A percentile compares a stretch with the other conserved stretches of the same genome.
phyloP scores from a whole-genome alignment of 228 moss, liverwort and hornwort species.

The Sphagnum magellanicum region DNA sequence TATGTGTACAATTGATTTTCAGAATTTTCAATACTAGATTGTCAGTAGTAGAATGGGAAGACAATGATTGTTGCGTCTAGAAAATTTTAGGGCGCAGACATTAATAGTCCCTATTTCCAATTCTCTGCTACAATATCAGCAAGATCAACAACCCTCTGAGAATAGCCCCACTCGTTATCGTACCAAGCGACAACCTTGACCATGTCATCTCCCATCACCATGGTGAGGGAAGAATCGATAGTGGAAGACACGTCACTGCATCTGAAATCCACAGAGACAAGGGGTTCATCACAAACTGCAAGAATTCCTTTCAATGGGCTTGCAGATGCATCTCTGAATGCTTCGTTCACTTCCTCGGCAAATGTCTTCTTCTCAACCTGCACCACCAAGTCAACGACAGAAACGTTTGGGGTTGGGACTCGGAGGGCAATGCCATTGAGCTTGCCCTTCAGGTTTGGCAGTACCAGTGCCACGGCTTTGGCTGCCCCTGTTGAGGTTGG shows the following conservation, averaged over 20 bases:
- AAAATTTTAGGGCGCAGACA: not conserved
- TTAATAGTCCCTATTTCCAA: not conserved
- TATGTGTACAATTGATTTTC: not conserved
- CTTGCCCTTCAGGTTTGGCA: conserved; percentile 90
- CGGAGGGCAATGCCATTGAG: conserved; percentile 94
- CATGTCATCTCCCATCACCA: conserved; percentile 66
- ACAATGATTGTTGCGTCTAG: not conserved
- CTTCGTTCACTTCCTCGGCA: conserved; percentile 95
- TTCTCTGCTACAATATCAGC: conserved; percentile 29
- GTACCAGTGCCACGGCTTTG: conserved; percentile 85
- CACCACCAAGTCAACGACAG: conserved; percentile 94
- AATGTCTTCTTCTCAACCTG: conserved; percentile 99
- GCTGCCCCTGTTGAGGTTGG: conserved; percentile 95
- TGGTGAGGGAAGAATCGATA: conserved; percentile 43
- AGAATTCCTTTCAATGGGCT: conserved; percentile 23
- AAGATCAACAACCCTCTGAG: conserved; percentile 53
- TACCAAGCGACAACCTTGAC: conserved; percentile 58
- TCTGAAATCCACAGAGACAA: conserved; percentile 45
- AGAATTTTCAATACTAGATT: not conserved
- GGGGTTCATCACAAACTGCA: conserved; percentile 40
- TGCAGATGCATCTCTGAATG: conserved; percentile 56
- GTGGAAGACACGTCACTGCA: conserved; percentile 55
- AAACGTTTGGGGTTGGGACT: conserved; percentile 96
- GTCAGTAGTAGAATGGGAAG: not conserved
- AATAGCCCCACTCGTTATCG: conserved; percentile 61